A percentile compares a stretch with the other conserved stretches of the same genome.
phyloP scores from a whole-genome alignment of 768 basidiomycete genomes.

The Steccherinum ochraceum region DNA sequence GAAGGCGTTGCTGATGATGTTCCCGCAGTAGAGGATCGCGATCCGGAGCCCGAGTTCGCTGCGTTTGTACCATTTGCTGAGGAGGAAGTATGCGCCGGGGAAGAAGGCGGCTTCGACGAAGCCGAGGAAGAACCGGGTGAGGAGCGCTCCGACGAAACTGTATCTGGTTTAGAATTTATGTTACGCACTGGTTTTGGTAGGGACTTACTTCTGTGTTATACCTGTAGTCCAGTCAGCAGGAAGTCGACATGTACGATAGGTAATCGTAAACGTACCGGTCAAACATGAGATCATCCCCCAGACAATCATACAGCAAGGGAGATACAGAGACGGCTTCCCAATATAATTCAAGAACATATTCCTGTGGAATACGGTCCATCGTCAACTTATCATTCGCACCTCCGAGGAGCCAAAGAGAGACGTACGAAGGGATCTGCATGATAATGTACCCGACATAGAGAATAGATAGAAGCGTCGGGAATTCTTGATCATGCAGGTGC shows the following conservation, averaged over 20 bases:
- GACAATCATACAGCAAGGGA: conserved; percentile 58
- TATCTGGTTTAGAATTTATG: background rate
- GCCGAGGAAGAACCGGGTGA: conserved; percentile 75
- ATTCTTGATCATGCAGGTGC: conserved; percentile 55
- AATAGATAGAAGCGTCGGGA: conserved; percentile 60
- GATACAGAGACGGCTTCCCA: conserved; percentile 61
- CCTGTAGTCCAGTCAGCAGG: conserved; percentile 4
- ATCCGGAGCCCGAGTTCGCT: conserved; percentile 65
- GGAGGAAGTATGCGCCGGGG: conserved; percentile 57
- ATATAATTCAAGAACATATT: conserved; percentile 66
- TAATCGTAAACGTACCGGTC: conserved; percentile 27
- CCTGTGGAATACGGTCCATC: conserved; percentile 30
- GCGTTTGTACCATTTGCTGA: conserved; percentile 70
- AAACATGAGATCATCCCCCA: conserved; percentile 51
- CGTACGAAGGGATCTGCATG: conserved; percentile 76
- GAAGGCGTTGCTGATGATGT: conserved; percentile 76
- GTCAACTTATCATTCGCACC: background rate
- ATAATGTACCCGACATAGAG: conserved; percentile 69
- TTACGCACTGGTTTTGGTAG: background rate
- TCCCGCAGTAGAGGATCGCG: conserved; percentile 66
- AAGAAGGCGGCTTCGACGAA: conserved; percentile 55
- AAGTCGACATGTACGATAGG: background rate
- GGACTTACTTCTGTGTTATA: conserved; percentile 18
- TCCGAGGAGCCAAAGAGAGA: conserved; percentile 4
- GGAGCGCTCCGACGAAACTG: conserved; percentile 52